phyloP scores from a whole-genome alignment of 371 early-diverging fungal species.

The Rhizopus sp. region DNA sequence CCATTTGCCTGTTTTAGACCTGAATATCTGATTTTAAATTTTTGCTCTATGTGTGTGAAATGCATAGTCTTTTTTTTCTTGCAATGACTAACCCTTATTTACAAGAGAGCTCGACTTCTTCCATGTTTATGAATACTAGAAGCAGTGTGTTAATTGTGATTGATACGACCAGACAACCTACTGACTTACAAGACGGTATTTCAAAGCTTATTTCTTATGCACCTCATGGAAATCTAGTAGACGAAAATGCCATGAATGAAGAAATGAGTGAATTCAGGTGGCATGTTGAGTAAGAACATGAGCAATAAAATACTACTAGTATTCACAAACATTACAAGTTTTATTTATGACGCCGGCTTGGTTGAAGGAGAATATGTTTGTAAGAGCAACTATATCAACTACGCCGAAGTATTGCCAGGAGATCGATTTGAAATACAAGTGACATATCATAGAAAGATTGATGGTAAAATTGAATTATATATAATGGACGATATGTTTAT shows the following conservation, averaged over 20 bases:
- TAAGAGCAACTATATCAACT: slow-evolving; percentile 39
- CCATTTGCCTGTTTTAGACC: not conserved
- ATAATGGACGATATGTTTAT: not conserved
- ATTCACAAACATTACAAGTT: slow-evolving; percentile 29
- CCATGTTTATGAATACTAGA: not conserved
- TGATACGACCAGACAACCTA: slow-evolving; percentile 53
- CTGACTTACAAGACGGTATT: slow-evolving; percentile 63
- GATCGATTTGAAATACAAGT: slow-evolving; percentile 54
- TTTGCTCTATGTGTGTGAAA: not conserved
- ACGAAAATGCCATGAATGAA: slow-evolving; percentile 47
- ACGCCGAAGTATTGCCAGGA: slow-evolving; percentile 31
- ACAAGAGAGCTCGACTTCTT: not conserved
- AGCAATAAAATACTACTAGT: not conserved
- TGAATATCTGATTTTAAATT: not conserved
- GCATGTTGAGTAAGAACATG: slow-evolving; percentile 51
- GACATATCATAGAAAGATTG: slow-evolving; percentile 64
- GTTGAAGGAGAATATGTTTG: slow-evolving; percentile 48
- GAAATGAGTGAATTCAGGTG: slow-evolving; percentile 51
- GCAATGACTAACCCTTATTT: not conserved
- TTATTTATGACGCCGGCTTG: slow-evolving; percentile 47
- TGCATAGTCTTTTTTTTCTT: not conserved
- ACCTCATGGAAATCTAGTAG: slow-evolving; percentile 55
- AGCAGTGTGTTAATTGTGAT: slow-evolving; percentile 43
- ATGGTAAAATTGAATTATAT: slow-evolving; percentile 43
- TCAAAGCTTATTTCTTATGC: slow-evolving; percentile 56